These are phyloP conservation scores for Cenchrus fungigraminus DNA, from an alignment of 176 grass and related monocot genomes.

Conservation along the genomic window DNA sequence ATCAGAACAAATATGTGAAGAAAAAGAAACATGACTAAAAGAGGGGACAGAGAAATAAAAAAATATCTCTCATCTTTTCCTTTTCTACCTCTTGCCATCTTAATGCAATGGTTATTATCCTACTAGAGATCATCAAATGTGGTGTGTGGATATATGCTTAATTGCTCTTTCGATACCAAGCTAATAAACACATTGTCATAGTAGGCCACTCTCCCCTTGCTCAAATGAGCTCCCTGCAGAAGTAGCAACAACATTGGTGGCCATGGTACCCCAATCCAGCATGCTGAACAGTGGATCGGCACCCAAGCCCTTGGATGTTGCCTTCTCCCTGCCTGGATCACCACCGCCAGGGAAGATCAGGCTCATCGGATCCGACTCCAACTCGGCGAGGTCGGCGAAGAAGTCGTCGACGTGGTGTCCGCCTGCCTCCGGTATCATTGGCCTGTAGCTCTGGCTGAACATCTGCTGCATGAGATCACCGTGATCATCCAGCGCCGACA, in stretches of 20 bases:
- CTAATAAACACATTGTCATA: constrained; percentile 48
- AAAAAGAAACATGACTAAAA: neutral
- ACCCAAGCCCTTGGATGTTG: constrained; percentile 37
- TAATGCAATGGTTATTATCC: constrained; percentile 40
- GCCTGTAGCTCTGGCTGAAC: constrained; percentile 67
- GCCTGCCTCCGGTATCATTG: constrained; percentile 66
- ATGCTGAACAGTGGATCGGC: constrained; percentile 58
- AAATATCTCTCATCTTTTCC: constrained; percentile 2
- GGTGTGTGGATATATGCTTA: constrained; percentile 34
- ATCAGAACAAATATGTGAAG: neutral
- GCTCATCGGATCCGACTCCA: constrained; percentile 84
- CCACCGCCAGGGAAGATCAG: constrained; percentile 59
- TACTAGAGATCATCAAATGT: constrained; percentile 39
- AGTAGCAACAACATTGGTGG: constrained; percentile 12
- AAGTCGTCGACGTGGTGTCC: constrained; percentile 74
- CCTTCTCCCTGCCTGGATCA: constrained; percentile 50
- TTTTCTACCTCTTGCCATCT: constrained; percentile 43
- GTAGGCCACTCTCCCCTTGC: constrained; percentile 55
- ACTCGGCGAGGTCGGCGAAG: constrained; percentile 80
- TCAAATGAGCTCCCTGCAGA: constrained; percentile 60
- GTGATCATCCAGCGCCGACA: constrained; percentile 24
- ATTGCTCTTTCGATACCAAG: constrained; percentile 27
- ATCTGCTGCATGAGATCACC: constrained; percentile 65
- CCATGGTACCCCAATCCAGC: constrained; percentile 56
- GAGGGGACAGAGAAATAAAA: constrained; percentile 19